Base-by-base conservation (phyloP, 345 rosid genomes). In the Mangifera indica region DNA sequence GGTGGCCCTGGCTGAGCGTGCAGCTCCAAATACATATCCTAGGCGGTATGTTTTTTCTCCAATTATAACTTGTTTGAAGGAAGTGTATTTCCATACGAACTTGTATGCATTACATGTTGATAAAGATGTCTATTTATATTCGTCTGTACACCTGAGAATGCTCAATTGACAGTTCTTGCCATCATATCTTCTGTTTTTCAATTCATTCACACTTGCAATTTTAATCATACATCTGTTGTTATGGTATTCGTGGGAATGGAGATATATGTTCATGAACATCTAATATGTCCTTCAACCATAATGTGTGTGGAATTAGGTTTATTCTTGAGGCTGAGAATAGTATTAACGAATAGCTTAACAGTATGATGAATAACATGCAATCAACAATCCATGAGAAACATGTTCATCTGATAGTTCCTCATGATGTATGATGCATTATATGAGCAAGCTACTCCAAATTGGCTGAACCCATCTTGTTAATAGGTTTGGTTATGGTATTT, bases 1-100 rank as follows among this genome's bases (percentile, higher is more conserved):
- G 70, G 89, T 90, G 25, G 98, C 87, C 48, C 91, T 94, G 77
- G 97, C 98, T 53, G 98, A 92, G 69, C 82, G 83, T 53, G 74
- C 90, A 72, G 85, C 85, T 14, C 69, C 89, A 61, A 80, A 87
- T 85, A 71, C 85, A 44, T 89, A 80, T 76, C 98, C 98, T 42
- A 90, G 87, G 74, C 84, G 91, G 98, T 92, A 75, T 24, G 76
- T 61, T 52, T 52, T 44, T 37, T 37, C 42, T n/a, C n/a, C 52
- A 6, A 37, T 52, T 58, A 18, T 62, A 40, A 9, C 32, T 68
- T 68, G 45, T 61, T 61, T 29, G 26, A 20, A 54, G 49, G 40
- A 40, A 14, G 26, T 29, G 4, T 49, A n/a, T 26, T 7, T 21
- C 17, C 14, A 22, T 55, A 0, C 34, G 54, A 40, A 68, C 32